Conservation (phyloP, 1,139 yeast species). For the Taphrina flavorubra region DNA sequence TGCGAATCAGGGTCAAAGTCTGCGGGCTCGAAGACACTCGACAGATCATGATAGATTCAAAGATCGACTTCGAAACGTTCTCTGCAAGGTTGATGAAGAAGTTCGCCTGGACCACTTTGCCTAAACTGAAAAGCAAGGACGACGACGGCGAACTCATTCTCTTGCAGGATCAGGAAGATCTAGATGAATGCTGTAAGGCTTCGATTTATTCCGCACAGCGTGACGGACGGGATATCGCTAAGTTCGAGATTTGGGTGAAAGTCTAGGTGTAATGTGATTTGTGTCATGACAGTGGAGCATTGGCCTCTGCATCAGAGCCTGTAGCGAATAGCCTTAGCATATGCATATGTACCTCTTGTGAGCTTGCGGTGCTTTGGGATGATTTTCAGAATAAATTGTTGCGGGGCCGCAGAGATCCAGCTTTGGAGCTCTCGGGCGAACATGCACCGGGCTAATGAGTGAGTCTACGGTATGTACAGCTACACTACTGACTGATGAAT, state of each 20-base stretch:
- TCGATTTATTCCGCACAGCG: constrained; percentile 14
- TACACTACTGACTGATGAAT: no score
- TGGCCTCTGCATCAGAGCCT: no score
- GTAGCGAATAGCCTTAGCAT: no score
- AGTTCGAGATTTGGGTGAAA: constrained; percentile 20
- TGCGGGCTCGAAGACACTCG: constrained; percentile 41
- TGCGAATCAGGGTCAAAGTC: constrained; percentile 34
- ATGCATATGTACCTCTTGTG: no score
- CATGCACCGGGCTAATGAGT: neutral
- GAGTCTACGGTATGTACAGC: no score
- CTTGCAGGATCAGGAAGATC: constrained; percentile 42
- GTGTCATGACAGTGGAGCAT: no score
- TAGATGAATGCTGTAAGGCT: constrained; percentile 21
- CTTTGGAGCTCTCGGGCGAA: neutral
- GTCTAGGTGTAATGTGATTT: no score
- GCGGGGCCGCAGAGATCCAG: neutral
- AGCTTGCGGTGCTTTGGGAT: no score
- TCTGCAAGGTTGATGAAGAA: constrained; percentile 28
- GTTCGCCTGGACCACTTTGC: constrained; percentile 14
- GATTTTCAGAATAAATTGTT: neutral
- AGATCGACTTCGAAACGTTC: constrained; percentile 12
- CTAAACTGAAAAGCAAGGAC: constrained; percentile 34
- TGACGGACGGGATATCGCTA: neutral
- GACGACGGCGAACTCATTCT: constrained; percentile 43
- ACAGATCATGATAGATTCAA: constrained; percentile 21